These are phyloP conservation scores for Glarea lozoyensis DNA, from an alignment of 495 filamentous ascomycete species.

Conservation along the genomic window DNA sequence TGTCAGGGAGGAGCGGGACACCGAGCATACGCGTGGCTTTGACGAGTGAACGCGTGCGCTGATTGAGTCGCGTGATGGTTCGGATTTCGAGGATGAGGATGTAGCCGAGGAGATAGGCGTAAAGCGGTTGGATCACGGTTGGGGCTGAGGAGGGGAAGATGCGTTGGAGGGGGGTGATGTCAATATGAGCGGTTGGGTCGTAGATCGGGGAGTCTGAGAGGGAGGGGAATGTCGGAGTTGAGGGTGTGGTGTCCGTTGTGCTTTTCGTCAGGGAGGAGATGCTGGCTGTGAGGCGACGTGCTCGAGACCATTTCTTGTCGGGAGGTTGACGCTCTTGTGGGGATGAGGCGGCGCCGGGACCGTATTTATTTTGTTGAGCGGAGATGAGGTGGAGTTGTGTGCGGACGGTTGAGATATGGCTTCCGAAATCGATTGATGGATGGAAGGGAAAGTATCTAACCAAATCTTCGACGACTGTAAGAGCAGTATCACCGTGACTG, in stretches of 20 bases:
- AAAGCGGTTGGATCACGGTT: neutral
- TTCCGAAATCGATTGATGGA: too few species aligned
- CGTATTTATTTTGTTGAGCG: too few species aligned
- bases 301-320: neutral
- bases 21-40: too few species aligned
- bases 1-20: too few species aligned
- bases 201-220: neutral
- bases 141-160: neutral
- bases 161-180: neutral
- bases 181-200: neutral
- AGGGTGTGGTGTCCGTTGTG: neutral
- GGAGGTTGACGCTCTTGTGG: neutral
- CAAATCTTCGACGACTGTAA: too few species aligned
- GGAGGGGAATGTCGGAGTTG: neutral
- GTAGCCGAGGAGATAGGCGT: neutral
- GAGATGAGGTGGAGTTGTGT: too few species aligned
- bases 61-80: too few species aligned
- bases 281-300: neutral
- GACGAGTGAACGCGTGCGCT: too few species aligned
- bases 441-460: too few species aligned
- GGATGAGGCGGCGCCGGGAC: neutral
- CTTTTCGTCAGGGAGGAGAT: neutral
- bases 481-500: too few species aligned
- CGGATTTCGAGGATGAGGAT: too few species aligned
- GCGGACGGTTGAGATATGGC: too few species aligned